Conservation (phyloP, 2,329 filamentous ascomycete genomes). For the Diplodia mutila region DNA sequence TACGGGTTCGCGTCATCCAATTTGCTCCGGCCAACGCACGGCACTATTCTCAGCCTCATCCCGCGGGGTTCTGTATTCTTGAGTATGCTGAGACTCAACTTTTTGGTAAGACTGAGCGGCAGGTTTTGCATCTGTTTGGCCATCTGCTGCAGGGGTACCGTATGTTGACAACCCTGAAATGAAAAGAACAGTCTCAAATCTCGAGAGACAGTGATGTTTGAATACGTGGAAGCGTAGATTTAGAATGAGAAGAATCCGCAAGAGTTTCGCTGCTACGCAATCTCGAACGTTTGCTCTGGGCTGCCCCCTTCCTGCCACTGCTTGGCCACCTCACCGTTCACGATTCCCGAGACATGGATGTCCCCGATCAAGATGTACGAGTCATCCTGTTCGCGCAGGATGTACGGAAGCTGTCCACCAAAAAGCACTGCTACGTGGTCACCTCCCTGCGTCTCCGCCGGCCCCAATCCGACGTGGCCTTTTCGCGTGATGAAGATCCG, state of each 20-base stretch:
- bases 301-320: background rate
- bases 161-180: background rate
- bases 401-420: background rate
- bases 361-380: background rate
- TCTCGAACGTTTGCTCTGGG: background rate
- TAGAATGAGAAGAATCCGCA: background rate
- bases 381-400: background rate
- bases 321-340: background rate
- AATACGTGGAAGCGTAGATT: background rate
- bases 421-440: background rate
- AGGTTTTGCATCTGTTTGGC: too few relatives aligned
- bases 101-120: too few relatives aligned
- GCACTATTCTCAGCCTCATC: too few relatives aligned
- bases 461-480: background rate
- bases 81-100: too few relatives aligned
- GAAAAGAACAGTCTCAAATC: background rate
- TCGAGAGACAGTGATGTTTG: background rate
- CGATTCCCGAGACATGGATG: background rate
- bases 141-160: too few relatives aligned
- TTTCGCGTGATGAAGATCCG: background rate
- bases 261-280: background rate
- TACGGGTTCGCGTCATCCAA: too few relatives aligned
- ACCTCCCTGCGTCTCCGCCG: background rate
- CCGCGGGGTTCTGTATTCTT: too few relatives aligned
- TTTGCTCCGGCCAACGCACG: too few relatives aligned